Evolutionary conservation across 2,329 filamentous ascomycete genomes (phyloP), one percentile per base, ranked within the genome.

Genomic region (Penicillium nordicum): DNA sequence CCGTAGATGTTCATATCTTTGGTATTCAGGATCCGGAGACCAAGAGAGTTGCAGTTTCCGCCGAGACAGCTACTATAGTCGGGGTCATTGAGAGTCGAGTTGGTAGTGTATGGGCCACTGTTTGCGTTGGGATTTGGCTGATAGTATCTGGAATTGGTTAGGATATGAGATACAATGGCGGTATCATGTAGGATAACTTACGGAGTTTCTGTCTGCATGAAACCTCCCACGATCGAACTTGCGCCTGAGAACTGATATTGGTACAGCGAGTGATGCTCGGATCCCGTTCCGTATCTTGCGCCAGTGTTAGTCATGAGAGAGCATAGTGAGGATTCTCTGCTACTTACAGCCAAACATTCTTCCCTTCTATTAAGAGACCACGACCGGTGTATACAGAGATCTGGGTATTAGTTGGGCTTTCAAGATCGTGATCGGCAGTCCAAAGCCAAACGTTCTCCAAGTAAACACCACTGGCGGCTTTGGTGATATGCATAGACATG

Each of bases 391-490:
- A 85, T 16, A 85, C 66, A 12, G 80, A 80, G 53, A 84, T 75
- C 51, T 78, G 80, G 5, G 75, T 74, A 63, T 80, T 78, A 38
- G 67, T 67, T 11, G 73, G 63, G 61, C 81, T 77, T 37, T 83
- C 81, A n/a, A 82, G 71, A 59, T 84, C 81, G 62, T 84, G 81
- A 58, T 84, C 82, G 67, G 79, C 78, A 0, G 76, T 76, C 79
- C 79, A 82, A 18, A 80, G 62, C 79, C 79, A 82, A 42, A 71
- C 75, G 60, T 83, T 83, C 63, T 81, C 78, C 56, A 81, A 63
- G 62, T 80, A 80, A 7, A 79, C 47, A 51, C 67, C 49, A 11
- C 65, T 64, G 2, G 72, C 74, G 3, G 53, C 56, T 5, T 55
- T 63, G 1, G 73, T 74, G 18, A 76, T 66, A 53, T 75, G 72